Evolutionary conservation across 2,329 filamentous ascomycete genomes (phyloP), one percentile per base, ranked within the genome.

Genomic region (Volutella citrinella): DNA sequence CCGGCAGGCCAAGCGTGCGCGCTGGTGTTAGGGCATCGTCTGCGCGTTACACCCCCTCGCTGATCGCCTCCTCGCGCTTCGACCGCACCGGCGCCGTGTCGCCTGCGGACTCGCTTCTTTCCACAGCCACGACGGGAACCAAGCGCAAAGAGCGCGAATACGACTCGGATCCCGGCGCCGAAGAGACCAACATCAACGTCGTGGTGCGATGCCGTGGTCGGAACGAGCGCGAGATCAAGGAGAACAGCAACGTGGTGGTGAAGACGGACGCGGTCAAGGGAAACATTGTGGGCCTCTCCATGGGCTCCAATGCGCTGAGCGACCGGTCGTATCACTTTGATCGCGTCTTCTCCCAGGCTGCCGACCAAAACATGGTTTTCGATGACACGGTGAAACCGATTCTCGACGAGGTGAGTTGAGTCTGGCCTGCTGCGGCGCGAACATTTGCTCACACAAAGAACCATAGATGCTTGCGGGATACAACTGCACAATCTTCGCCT

Each of bases 401-500:
- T 36, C 58, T 98, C 20, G 88, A 95, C 49, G 90, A 98, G 76
- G 89, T 94, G 61, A 48, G 74, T 54, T 21, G 7, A 10, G 11
- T 21, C 20, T 7, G 18, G 5, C 12, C 12, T 13, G 16, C 4
- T 16, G 7, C n/a, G 5, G 10, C 13, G 12, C 11, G 10, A 11
- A 7, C 13, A 16, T 7, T n/a, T 21, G 36, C 30, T 33, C 22
- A 49, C 30, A 32, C 21, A 13, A 26, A 33, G 15, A 37, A 15
- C 6, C 12, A 15, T 49, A 95, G 88, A 95, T 97, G 74, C 76
- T 98, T 25, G 77, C 82, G 16, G 93, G 93, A 32, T 97, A 87
- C 67, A 98, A 98, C 61, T 98, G 93, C 66, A 98, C 93, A 6
- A 95, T 98, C 40, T 98, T 98, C 54, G 93, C 93, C 20, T 98